These are phyloP conservation scores for Alternaria conjuncta DNA, from an alignment of 2,329 filamentous ascomycete species.

Conservation along the genomic window DNA sequence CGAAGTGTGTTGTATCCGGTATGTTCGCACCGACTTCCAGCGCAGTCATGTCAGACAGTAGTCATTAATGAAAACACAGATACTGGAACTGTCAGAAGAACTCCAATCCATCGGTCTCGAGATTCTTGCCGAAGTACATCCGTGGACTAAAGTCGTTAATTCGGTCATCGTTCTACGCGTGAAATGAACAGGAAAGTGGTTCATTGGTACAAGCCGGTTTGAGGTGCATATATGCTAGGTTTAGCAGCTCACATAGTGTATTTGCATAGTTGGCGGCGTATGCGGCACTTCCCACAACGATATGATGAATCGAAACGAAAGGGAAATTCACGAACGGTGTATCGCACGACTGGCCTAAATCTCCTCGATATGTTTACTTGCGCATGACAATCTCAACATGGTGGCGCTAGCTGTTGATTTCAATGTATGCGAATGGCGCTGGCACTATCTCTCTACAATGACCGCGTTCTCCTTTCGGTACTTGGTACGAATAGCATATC, in stretches of 20 bases:
- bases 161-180: slow-evolving; percentile 53
- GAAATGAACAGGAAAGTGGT: background rate
- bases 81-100: slow-evolving; percentile 48
- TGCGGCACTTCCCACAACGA: background rate
- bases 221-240: background rate
- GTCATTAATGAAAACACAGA: slow-evolving; percentile 23
- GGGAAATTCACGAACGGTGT: no score
- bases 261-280: background rate
- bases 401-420: background rate
- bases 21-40: slow-evolving; percentile 14
- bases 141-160: slow-evolving; percentile 59
- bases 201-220: background rate
- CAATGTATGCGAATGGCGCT: background rate
- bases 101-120: slow-evolving; percentile 46
- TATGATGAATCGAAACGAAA: background rate
- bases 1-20: slow-evolving; percentile 58
- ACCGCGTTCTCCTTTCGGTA: background rate
- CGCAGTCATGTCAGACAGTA: background rate
- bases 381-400: background rate
- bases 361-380: background rate
- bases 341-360: background rate
- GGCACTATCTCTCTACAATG: background rate
- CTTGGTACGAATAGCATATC: background rate
- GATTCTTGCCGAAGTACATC: slow-evolving; percentile 55
- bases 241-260: background rate